phyloP scores from a whole-genome alignment of 2,329 filamentous ascomycete species.

The Apiospora malaysiana region DNA sequence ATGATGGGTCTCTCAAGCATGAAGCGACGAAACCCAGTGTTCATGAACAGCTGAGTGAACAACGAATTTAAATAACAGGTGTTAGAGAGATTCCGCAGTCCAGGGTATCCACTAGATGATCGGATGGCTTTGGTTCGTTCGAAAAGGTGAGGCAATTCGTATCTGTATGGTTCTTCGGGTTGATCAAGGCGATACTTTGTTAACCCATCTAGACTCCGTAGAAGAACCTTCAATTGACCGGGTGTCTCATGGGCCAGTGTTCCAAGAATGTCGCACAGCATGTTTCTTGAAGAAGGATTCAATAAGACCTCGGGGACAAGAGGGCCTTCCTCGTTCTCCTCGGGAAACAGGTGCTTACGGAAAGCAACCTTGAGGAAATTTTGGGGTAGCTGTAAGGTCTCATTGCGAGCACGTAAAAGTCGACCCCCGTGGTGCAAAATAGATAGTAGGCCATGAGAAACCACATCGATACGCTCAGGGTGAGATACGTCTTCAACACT shows the following conservation, averaged over 20 bases:
- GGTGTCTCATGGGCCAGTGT: conserved; percentile 58
- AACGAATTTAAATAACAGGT: conserved; percentile 98
- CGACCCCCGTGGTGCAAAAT: conserved; percentile 41
- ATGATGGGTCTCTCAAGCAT: conserved; percentile 70
- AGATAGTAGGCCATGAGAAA: conserved; percentile 43
- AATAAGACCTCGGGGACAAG: conserved; percentile 52
- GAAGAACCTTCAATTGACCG: conserved; percentile 53
- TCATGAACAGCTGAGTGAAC: conserved; percentile 96
- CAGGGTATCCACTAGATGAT: conserved; percentile 81
- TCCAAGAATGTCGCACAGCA: conserved; percentile 66
- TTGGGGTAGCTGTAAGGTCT: conserved; percentile 29
- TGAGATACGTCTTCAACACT: conserved; percentile 45
- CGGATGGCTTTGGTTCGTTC: conserved; percentile 74
- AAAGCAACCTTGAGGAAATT: conserved; percentile 58
- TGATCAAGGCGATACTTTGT: conserved; percentile 55
- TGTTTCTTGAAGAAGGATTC: conserved; percentile 59
- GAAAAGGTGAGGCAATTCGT: conserved; percentile 65
- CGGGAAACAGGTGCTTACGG: conserved; percentile 70
- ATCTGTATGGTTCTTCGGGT: conserved; percentile 59
- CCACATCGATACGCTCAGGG: conserved; percentile 43
- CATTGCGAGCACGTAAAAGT: conserved; percentile 34
- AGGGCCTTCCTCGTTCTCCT: conserved; percentile 40
- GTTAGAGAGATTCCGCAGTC: conserved; percentile 89
- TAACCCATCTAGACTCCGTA: conserved; percentile 57
- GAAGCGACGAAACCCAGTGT: conserved; percentile 83